Evolutionary conservation across 2,329 filamentous ascomycete species (phyloP).

Genomic region (Phialemoniopsis sp.): DNA sequence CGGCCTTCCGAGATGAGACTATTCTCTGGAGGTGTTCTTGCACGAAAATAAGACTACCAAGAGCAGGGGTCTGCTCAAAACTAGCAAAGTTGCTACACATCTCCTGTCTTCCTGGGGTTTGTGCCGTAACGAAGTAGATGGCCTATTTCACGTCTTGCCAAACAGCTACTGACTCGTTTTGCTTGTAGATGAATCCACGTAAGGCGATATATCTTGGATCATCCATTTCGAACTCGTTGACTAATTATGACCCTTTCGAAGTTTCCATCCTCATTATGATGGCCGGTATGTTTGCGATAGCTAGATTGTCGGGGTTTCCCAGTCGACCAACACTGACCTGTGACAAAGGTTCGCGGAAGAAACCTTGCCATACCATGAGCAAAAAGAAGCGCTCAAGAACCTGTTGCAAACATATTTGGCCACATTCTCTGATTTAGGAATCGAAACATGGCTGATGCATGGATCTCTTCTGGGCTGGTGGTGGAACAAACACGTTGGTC

Average conservation of each 20-base stretch:
- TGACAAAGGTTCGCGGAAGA: constrained; percentile 27
- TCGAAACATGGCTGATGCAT: constrained; percentile 82
- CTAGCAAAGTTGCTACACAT: too few relatives aligned
- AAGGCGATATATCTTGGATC: constrained; percentile 2
- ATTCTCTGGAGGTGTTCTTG: too few relatives aligned
- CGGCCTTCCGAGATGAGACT: too few relatives aligned
- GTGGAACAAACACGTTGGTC: constrained; percentile 61
- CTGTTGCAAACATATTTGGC: constrained; percentile 70
- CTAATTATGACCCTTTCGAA: constrained; percentile 5
- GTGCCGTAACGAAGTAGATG: too few relatives aligned
- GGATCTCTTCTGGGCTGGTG: constrained; percentile 85
- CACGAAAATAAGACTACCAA: too few relatives aligned
- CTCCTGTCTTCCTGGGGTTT: too few relatives aligned
- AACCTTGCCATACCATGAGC: constrained; percentile 46
- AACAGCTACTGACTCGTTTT: too few relatives aligned
- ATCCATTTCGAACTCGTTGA: too few relatives aligned
- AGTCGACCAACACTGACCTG: too few relatives aligned
- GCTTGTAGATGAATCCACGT: constrained; percentile 12
- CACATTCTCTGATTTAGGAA: constrained; percentile 59
- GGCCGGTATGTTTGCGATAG: constrained; percentile 23
- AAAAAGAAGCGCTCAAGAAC: constrained; percentile 57
- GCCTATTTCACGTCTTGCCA: too few relatives aligned
- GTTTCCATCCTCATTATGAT: constrained; percentile 31
- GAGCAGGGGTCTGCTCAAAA: too few relatives aligned
- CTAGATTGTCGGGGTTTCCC: too few relatives aligned